Base-by-base conservation (phyloP, 495 filamentous ascomycete species). In the Hyaloscypha finlandica region DNA sequence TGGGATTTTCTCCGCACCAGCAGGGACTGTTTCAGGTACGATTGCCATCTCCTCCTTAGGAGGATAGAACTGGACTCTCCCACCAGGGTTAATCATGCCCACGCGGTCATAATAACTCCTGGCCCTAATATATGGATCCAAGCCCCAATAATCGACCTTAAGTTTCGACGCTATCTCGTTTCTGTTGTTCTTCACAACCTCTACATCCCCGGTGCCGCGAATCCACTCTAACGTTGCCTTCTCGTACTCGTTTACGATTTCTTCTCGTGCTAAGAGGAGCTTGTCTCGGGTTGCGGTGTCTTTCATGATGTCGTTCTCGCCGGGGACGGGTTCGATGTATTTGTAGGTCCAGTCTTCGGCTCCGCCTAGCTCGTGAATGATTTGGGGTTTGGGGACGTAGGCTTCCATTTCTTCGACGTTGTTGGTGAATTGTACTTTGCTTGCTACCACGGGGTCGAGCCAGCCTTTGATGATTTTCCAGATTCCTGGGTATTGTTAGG, bases 361-460 rank as follows among this genome's bases (percentile, higher is more conserved):
- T 61, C 94, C 95, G 29, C 92, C 93, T 14, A 97, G 80, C 59
- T 94, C 93, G 67, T 87, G 88, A 63, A 87, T 81, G 69, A 98
- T 92, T 62, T 89, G 90, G 51, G 81, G 80, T 31, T 77, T 80
- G 5, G 86, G 81, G 67, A 99, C 88, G 77, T 90, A 97, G 30
- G 85, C 78, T 72, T 90, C 87, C 60, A 99, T 80, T 51, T 98
- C 95, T 52, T 89, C 83, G 67, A 86, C 75, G 68, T 84, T 92
- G 69, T 92, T 94, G 65, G 93, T 96, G 79, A 99, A 99, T 75
- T 98, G 90, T 51, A 99, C 90, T 77, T 99, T 98, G 68, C 85
- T 82, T 51, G 95, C 96, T 31, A 98, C 96, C 12, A 97, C 96
- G 0, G 95, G 95, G 77, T 99, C 95, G 45, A 99, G 88, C 96